A percentile compares a stretch with the other conserved stretches of the same genome.
These are phyloP conservation scores for Boletus rubescentipes DNA, from an alignment of 768 basidiomycete genomes.

Conservation along the genomic window DNA sequence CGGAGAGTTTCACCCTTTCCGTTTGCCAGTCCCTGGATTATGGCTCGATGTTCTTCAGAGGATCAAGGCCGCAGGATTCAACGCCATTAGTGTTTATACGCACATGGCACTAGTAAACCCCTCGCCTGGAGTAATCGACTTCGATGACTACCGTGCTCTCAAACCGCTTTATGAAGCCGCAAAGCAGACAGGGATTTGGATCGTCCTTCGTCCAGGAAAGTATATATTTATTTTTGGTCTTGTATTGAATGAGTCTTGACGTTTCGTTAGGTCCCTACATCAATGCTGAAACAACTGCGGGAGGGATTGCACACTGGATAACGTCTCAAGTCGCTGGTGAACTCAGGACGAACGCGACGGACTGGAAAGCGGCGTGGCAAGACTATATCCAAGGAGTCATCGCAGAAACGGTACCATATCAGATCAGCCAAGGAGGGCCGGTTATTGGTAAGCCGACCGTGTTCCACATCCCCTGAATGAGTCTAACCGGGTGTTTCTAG, in stretches of 20 bases:
- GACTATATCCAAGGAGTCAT: conserved; percentile 70
- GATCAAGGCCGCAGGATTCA: conserved; percentile 77
- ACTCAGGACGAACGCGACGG: conserved; percentile 67
- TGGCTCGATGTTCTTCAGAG: conserved; percentile 86
- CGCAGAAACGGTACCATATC: conserved; percentile 56
- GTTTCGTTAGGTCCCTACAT: conserved; percentile 45
- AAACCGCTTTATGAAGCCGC: conserved; percentile 75
- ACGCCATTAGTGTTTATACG: conserved; percentile 73
- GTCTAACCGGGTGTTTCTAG: conserved; percentile 29
- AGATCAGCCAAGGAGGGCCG: conserved; percentile 71
- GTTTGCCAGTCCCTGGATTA: conserved; percentile 72
- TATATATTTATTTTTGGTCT: background rate
- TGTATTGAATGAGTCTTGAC: background rate
- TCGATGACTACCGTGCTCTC: conserved; percentile 65
- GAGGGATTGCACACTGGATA: conserved; percentile 69
- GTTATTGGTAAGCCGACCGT: conserved; percentile 55
- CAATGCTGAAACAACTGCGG: conserved; percentile 80
- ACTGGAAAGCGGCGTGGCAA: conserved; percentile 70
- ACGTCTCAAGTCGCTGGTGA: conserved; percentile 64
- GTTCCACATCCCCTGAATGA: background rate
- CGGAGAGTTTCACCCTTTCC: conserved; percentile 84
- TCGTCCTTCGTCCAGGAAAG: conserved; percentile 75
- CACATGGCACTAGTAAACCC: conserved; percentile 83
- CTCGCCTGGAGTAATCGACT: conserved; percentile 70
- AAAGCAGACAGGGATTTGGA: conserved; percentile 69